A percentile compares a stretch with the other conserved stretches of the same genome.
Conservation (phyloP, 768 basidiomycete species). For the Podaxis sp. region DNA sequence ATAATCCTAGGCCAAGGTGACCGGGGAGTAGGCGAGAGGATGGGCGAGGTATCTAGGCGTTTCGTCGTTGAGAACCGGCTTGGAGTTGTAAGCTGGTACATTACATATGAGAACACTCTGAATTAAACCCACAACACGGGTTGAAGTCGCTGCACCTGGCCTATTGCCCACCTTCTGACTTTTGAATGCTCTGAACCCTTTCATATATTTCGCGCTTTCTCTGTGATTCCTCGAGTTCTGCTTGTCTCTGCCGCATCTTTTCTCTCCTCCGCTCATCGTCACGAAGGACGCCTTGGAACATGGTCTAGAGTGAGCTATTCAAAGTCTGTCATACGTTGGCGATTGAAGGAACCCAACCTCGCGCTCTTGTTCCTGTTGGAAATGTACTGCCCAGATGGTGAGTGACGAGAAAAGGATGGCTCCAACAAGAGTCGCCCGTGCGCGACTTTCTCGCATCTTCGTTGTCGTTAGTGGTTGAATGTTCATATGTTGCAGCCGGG, state of each 20-base stretch:
- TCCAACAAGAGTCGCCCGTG: slow-evolving; percentile 69
- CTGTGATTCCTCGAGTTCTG: slow-evolving; percentile 55
- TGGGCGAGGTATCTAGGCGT: background rate
- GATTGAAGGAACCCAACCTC: slow-evolving; percentile 45
- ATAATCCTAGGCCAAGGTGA: background rate
- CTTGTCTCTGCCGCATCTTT: slow-evolving; percentile 66
- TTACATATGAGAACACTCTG: background rate
- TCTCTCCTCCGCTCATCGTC: slow-evolving; percentile 80
- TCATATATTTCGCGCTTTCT: slow-evolving; percentile 67
- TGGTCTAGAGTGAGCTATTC: slow-evolving; percentile 46
- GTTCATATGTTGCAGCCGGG: background rate
- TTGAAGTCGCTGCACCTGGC: background rate
- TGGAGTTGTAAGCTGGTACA: background rate
- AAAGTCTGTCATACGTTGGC: background rate
- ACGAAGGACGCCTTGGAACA: slow-evolving; percentile 87
- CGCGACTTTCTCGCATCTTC: slow-evolving; percentile 59
- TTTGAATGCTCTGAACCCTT: slow-evolving; percentile 36
- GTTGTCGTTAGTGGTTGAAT: slow-evolving; percentile 21
- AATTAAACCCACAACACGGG: background rate
- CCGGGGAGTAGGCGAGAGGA: background rate
- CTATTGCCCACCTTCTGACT: background rate
- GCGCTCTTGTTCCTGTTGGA: slow-evolving; percentile 77
- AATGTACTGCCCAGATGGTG: slow-evolving; percentile 89
- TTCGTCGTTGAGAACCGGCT: background rate
- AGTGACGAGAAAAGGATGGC: slow-evolving; percentile 60